Conservation (phyloP, 176 grass and related monocot species). For the Musa acuminata region DNA sequence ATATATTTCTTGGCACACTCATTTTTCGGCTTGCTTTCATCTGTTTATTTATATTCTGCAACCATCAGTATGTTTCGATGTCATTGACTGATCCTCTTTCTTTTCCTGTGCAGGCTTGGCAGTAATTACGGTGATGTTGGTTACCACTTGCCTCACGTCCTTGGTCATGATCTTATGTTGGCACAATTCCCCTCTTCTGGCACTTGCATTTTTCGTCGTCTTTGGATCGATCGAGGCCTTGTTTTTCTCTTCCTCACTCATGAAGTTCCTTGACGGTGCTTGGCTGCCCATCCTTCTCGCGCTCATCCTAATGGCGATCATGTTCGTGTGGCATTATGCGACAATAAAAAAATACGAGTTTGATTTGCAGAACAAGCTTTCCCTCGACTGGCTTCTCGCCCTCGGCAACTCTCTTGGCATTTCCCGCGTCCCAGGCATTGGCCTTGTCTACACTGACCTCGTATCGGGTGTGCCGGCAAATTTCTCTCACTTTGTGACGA, state of each 20-base stretch:
- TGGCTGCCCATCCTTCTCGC: slow-evolving; percentile 21
- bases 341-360: slow-evolving; percentile 21
- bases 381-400: slow-evolving; percentile 17
- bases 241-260: slow-evolving; percentile 12
- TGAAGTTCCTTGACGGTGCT: slow-evolving; percentile 21
- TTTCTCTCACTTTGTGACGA: slow-evolving; percentile 17
- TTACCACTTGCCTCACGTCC: slow-evolving; percentile 18
- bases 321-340: slow-evolving; percentile 16
- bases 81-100: background rate
- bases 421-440: slow-evolving; percentile 10
- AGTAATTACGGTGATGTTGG: slow-evolving; percentile 17
- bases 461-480: slow-evolving; percentile 8
- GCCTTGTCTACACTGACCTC: slow-evolving; percentile 14
- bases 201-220: slow-evolving; percentile 13
- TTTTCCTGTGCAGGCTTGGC: slow-evolving; percentile 4
- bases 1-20: no score
- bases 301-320: slow-evolving; percentile 1
- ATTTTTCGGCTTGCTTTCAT: background rate
- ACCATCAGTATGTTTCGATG: no score
- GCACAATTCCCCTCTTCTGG: slow-evolving; percentile 1
- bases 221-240: slow-evolving; percentile 19
- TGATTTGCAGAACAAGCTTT: slow-evolving; percentile 21
- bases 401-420: slow-evolving; percentile 17
- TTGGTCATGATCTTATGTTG: slow-evolving; percentile 18
- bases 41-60: background rate